phyloP scores from a whole-genome alignment of 2,329 filamentous ascomycete genomes.

The Fusarium keratoplasticum region DNA sequence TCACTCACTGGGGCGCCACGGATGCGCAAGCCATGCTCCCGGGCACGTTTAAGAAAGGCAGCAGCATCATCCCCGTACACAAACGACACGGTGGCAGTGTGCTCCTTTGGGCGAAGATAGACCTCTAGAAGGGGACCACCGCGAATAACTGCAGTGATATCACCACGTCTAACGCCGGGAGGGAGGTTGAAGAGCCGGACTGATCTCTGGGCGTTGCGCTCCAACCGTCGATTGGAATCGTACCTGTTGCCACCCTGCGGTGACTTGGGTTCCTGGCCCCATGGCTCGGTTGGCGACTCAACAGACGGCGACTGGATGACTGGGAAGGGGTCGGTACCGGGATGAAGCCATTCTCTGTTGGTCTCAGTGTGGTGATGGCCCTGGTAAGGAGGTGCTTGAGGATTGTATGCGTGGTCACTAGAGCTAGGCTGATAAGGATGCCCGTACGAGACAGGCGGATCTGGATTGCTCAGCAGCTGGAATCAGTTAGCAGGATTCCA shows the following conservation, averaged over 20 bases:
- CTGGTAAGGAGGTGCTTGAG: slow-evolving; percentile 1
- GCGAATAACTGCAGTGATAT: slow-evolving; percentile 73
- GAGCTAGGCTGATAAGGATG: background rate
- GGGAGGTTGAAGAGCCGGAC: slow-evolving; percentile 73
- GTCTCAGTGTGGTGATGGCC: background rate
- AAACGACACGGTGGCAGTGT: slow-evolving; percentile 76
- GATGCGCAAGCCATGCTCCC: slow-evolving; percentile 75
- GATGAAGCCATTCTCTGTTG: background rate
- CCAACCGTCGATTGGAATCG: slow-evolving; percentile 18
- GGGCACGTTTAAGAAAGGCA: slow-evolving; percentile 73
- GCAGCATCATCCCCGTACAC: slow-evolving; percentile 71
- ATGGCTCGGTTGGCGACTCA: background rate
- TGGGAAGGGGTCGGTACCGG: background rate
- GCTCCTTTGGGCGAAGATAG: slow-evolving; percentile 69
- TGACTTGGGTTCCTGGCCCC: background rate
- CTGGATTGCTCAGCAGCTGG: slow-evolving; percentile 25
- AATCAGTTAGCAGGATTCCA: background rate
- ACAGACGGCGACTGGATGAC: background rate
- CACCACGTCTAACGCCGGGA: slow-evolving; percentile 70
- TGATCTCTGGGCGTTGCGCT: slow-evolving; percentile 63
- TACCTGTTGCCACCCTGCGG: background rate
- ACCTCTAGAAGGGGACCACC: slow-evolving; percentile 79
- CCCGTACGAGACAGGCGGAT: background rate
- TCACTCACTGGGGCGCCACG: slow-evolving; percentile 72
- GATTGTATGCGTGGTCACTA: background rate